A percentile compares a stretch with the other conserved stretches of the same genome.
These are phyloP conservation scores for Bothriochloa decipiens DNA, from an alignment of 176 grass and related monocot species.

Conservation along the genomic window DNA sequence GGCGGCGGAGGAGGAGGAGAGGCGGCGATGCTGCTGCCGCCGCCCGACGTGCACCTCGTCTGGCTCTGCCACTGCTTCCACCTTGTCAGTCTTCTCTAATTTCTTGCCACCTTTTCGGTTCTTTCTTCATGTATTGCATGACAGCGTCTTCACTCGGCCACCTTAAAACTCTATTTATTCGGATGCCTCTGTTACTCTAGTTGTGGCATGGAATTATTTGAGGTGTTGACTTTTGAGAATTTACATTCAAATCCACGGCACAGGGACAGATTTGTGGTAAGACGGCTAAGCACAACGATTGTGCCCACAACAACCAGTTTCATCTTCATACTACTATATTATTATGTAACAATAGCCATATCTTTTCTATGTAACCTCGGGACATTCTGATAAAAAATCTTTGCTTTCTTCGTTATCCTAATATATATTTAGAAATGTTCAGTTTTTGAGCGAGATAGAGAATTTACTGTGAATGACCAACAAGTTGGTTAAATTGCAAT, in stretches of 20 bases:
- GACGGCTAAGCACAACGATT: not conserved
- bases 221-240: not conserved
- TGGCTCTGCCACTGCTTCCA: conserved; percentile 93
- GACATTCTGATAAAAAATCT: too few relatives aligned
- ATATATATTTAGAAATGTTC: too few relatives aligned
- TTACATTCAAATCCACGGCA: not conserved
- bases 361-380: too few relatives aligned
- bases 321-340: not conserved
- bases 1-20: conserved; percentile 30
- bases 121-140: not conserved
- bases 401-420: too few relatives aligned
- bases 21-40: conserved; percentile 67
- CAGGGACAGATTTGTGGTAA: not conserved
- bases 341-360: not conserved
- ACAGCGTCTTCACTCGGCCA: not conserved
- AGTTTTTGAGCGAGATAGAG: too few relatives aligned
- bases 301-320: not conserved
- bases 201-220: not conserved
- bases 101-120: conserved; percentile 19
- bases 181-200: not conserved
- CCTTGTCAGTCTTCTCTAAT: conserved; percentile 50
- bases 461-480: too few relatives aligned
- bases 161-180: not conserved
- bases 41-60: conserved; percentile 74
- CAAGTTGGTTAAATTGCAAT: too few relatives aligned